Evolutionary conservation across 140 eudicot genomes (phyloP), one percentile per base, ranked within the genome.

Genomic region (Erigeron philadelphicus): DNA sequence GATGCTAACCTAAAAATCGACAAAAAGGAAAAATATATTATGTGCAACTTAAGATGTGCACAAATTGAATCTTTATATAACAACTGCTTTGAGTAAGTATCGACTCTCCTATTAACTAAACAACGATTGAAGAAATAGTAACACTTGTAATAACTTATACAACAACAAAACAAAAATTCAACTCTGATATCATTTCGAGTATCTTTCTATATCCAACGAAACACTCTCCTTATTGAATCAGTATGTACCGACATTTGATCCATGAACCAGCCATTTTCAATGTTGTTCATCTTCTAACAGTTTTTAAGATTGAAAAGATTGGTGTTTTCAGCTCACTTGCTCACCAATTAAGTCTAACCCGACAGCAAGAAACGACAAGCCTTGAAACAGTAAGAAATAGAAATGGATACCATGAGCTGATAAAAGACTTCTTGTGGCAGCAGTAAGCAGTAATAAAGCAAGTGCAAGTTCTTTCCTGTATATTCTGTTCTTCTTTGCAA

Each of bases 401-500:
- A 80, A 80, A 68, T 80, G 84, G n/a, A 80, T 72, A 15, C 84
- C 84, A 8, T 80, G 84, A 52, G 84, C 84, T 9, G 84, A 80
- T 70, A 80, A 75, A 64, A 80, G 76, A 45, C 84, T 80, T 75
- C 84, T 48, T 0, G 76, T 54, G 9, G 84, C 80, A 40, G 84
- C 84, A 25, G 80, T 80, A 53, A 80, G 84, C 38, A 79, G 55
- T 43, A 79, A 7, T 48, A 79, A 79, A 12, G 83, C 83, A 19
- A 79, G 80, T 3, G 83, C 83, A 56, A 79, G 83, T 71, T 79
- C 83, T 48, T 76, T 79, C 72, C 83, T 41, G 38, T 79, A 79
- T 49, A 90, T 74, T 56, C 81, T 74, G 73, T 90, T 79, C 82
- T 88, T 89, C 84, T 84, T 87, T 21, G 64, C 69, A 60, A 61